Base-by-base conservation (phyloP, 257 asterid species). In the Lycium ferocissimum region DNA sequence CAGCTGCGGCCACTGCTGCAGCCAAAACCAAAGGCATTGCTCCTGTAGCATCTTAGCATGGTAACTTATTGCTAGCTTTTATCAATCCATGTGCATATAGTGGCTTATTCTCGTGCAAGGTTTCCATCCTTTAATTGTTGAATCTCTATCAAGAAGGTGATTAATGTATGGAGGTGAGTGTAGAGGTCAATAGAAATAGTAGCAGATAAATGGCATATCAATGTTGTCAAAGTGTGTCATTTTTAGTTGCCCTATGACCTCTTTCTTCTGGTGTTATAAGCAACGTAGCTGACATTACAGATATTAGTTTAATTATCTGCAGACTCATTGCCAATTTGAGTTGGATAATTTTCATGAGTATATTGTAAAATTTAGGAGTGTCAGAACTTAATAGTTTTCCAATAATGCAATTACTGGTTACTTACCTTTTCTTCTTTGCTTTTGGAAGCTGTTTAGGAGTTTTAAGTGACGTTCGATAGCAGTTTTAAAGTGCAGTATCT, bases 11-110 rank as follows among this genome's bases (percentile, higher is more conserved):
- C 0, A 86, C 95, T 2, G 95, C 97, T 0, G 97, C 97, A 6
- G 92, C 95, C 85, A 91, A 94, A 85, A 67, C 94, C 11, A 92
- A 94, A 82, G 97, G 95, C 47, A 85, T 93, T 82, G 94, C 97
- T 3, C 94, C 98, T 18, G 93, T 91, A 57, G 94, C 94, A 85
- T 89, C 97, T 86, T 93, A 92, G 92, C 82, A 45, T 40, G 53
- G 84, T 40, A 15, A 58, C 53, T 5, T 37, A 33, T 40, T 14
- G 84, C 79, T 78, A 78, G 49, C 33, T 51, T 53, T 78, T 78
- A 53, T 78, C 18, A 58, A 79, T 88, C 61, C 3, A 22, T 86
- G 91, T 90, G 93, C 92, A 90, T 87, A 91, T 69, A 86, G 81
- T 56, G 82, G 61, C 53, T 87, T 83, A 79, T 69, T 54, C 83